Evolutionary conservation across 2,329 filamentous ascomycete genomes (phyloP), one percentile per base, ranked within the genome.

Genomic region (Hypomyces rosellus): DNA sequence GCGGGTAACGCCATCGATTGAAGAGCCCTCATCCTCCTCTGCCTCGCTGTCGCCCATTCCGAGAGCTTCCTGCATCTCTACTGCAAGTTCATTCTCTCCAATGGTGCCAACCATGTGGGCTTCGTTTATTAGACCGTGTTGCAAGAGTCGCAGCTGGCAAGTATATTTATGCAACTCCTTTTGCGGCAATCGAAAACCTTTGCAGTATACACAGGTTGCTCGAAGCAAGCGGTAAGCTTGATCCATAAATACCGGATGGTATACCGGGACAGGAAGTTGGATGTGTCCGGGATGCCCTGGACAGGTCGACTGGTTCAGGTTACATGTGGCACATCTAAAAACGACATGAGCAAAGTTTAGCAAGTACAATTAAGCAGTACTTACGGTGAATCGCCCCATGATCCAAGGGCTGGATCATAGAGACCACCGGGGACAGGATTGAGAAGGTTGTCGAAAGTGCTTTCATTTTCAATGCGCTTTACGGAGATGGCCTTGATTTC

Each of bases 241-340:
- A 65, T 96, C 91, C 76, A 99, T 86, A 64, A 96, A 97, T 2
- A 90, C 87, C n/a, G 92, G 89, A 68, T 99, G 92, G 67, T 97
- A 99, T 47, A 96, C 88, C 43, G 88, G 89, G 12, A 91, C 86
- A 13, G 93, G 91, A 12, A 99, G 83, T 61, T 96, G 89, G 66
- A 99, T 95, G 65, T 99, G 93, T 48, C 93, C 95, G 53, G 87
- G 81, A 73, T 99, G 95, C 51, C 95, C 95, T 6, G 92, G 89
- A 66, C 95, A 99, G 60, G 81, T 81, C 63, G 84, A 80, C 54
- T 84, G 85, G 63, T 85, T 87, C 58, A 95, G 78, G 59, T 92
- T 89, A 72, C 93, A 99, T 67, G 93, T 99, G 61, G 89, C 80
- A 73, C 93, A 99, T 64, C 89, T 95, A n/a, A 40, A 44, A 34